Evolutionary conservation across 345 rosid species (phyloP), one percentile per base, ranked within the genome.

Genomic region (Eucalyptus pauciflora): DNA sequence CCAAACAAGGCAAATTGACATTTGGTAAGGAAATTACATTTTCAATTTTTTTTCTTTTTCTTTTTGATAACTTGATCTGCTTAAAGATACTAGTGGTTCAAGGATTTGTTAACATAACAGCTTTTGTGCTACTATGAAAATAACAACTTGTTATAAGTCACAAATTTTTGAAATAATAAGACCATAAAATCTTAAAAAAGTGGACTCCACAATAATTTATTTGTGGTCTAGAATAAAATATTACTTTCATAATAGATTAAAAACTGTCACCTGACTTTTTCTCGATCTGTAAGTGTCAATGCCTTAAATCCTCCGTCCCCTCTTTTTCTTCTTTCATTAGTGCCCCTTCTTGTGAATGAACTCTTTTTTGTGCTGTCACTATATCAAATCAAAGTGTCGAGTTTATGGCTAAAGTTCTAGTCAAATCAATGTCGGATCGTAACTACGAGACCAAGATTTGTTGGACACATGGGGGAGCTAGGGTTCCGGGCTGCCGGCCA

Each of bases 161-260:
- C 4, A 7, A 52, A 18, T 7, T 52, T 52, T 52, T 52, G 0
- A 52, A 52, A 52, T 52, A 52, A 52, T 7, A 0, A 52, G 1
- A 7, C 9, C 24, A 3, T 0, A 52, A 52, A 52, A 7, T 52
- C 0, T 18, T 52, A 0, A 0, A 1, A 52, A 52, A 52, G 4
- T 52, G 1, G 25, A 52, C 25, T 52, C 0, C 8, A 52, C 0
- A 52, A 52, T 0, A 52, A 52, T 52, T 18, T 52, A 52, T 20
- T 52, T 52, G 0, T 52, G 25, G 0, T 18, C 25, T 0, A 52
- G 0, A 52, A 52, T 20, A 52, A 52, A 52, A 52, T 8, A 18
- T 52, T 20, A 51, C 7, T 52, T 52, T 18, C 0, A 52, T 52
- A 18, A 52, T 67, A 17, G 3, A n/a, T 31, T 67, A 37, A 31